phyloP scores from a whole-genome alignment of 2,329 filamentous ascomycete species.

The Scedosporium apiospermum region DNA sequence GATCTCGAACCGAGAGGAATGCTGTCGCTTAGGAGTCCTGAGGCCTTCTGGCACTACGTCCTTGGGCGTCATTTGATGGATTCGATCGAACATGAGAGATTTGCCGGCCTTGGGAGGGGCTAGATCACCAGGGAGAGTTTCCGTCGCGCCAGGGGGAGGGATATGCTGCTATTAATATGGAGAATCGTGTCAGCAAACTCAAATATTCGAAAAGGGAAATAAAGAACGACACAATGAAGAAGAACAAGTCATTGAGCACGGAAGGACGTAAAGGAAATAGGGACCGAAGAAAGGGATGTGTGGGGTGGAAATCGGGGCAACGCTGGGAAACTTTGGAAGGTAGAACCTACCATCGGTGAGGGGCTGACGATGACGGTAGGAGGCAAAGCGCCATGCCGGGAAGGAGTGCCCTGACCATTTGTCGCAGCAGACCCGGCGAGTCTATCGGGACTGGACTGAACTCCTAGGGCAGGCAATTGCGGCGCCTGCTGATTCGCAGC shows the following conservation, averaged over 20 bases:
- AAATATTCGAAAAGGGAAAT: background rate
- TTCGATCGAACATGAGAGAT: constrained; percentile 76
- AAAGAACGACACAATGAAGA: background rate
- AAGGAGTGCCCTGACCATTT: constrained; percentile 47
- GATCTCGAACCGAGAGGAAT: constrained; percentile 96
- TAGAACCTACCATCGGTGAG: constrained; percentile 69
- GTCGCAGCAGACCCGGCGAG: constrained; percentile 30
- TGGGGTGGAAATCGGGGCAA: no score
- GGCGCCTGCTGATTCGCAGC: constrained; percentile 28
- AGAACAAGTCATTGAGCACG: background rate
- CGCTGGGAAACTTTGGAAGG: constrained; percentile 5
- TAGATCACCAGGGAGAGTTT: constrained; percentile 97
- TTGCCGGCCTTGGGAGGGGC: constrained; percentile 91
- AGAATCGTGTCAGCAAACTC: constrained; percentile 6
- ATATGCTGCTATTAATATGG: constrained; percentile 53
- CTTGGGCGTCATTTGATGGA: constrained; percentile 89
- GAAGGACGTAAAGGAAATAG: background rate
- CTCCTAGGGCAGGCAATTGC: constrained; percentile 15
- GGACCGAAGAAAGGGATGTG: constrained; percentile 3
- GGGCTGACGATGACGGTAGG: constrained; percentile 93
- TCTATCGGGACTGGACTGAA: constrained; percentile 25
- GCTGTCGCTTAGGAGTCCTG: constrained; percentile 89
- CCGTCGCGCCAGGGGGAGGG: constrained; percentile 82
- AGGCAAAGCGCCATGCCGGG: constrained; percentile 55
- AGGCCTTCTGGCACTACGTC: constrained; percentile 87